Conservation (phyloP, 371 early-diverging fungal genomes). For the Blakeslea trispora region DNA sequence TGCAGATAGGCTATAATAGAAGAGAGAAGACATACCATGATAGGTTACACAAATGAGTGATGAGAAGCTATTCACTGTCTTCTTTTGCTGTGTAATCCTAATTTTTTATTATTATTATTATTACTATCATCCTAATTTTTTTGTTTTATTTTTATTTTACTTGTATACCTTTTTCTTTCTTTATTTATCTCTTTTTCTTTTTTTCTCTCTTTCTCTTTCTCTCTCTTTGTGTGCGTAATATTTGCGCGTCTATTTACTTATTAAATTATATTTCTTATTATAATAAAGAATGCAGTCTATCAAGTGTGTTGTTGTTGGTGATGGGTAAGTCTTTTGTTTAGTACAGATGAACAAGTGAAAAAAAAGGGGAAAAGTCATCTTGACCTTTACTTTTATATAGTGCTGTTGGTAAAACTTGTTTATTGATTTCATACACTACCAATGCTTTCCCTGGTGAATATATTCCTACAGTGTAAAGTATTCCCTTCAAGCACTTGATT, state of each 20-base stretch:
- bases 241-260: slow-evolving; percentile 1
- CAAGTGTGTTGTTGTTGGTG: slow-evolving; percentile 98
- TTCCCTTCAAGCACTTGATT: too few relatives aligned
- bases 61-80: too few relatives aligned
- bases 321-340: slow-evolving; percentile 78
- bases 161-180: too few relatives aligned
- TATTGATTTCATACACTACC: slow-evolving; percentile 94
- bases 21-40: too few relatives aligned
- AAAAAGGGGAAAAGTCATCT: too few relatives aligned
- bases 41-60: too few relatives aligned
- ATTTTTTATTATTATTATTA: neutral
- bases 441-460: slow-evolving; percentile 98
- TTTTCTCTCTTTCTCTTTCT: slow-evolving; percentile 4
- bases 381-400: slow-evolving; percentile 32
- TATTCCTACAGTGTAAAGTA: slow-evolving; percentile 90
- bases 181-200: slow-evolving; percentile 5
- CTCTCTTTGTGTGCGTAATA: slow-evolving; percentile 7
- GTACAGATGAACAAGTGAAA: neutral
- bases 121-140: neutral
- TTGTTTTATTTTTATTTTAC: too few relatives aligned
- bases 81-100: too few relatives aligned
- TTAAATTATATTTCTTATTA: neutral
- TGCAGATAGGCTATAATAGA: too few relatives aligned
- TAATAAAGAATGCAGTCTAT: slow-evolving; percentile 83
- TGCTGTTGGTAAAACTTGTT: slow-evolving; percentile 96